A percentile compares a stretch with the other conserved stretches of the same genome.
Conservation (phyloP, 257 asterid genomes). For the Solanum medicagineum region DNA sequence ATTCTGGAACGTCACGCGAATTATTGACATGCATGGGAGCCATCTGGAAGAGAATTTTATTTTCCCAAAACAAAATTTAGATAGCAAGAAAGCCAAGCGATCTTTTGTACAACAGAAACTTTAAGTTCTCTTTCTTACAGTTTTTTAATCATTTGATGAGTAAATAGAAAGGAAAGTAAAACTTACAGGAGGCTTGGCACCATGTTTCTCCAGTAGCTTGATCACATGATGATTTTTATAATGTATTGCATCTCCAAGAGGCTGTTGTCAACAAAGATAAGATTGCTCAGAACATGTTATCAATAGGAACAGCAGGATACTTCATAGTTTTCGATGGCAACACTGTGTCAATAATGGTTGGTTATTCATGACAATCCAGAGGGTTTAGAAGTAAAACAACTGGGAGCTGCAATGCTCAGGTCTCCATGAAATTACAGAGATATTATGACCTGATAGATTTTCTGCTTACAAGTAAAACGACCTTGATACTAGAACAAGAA, state of each 20-base stretch:
- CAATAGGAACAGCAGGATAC: background rate
- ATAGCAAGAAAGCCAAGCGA: background rate
- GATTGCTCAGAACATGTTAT: background rate
- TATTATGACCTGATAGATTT: background rate
- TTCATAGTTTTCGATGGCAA: background rate
- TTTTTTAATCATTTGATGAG: background rate
- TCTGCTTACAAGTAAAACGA: background rate
- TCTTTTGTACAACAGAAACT: background rate
- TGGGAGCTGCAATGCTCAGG: background rate
- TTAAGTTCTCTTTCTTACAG: background rate
- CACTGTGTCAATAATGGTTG: background rate
- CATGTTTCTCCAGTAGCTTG: slow-evolving; percentile 64
- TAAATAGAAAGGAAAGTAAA: background rate
- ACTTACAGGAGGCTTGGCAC: slow-evolving; percentile 61
- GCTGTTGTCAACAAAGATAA: slow-evolving; percentile 33
- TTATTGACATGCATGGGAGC: slow-evolving; percentile 79
- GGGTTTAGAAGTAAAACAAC: background rate
- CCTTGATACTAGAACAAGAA: background rate
- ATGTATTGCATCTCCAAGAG: slow-evolving; percentile 83
- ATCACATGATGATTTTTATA: slow-evolving; percentile 69
- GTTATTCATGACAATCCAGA: background rate
- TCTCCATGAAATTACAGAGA: background rate
- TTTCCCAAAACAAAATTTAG: background rate
- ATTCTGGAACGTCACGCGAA: slow-evolving; percentile 78
- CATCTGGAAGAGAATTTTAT: slow-evolving; percentile 29